Base-by-base conservation (phyloP, 345 rosid species). In the Passiflora organensis region DNA sequence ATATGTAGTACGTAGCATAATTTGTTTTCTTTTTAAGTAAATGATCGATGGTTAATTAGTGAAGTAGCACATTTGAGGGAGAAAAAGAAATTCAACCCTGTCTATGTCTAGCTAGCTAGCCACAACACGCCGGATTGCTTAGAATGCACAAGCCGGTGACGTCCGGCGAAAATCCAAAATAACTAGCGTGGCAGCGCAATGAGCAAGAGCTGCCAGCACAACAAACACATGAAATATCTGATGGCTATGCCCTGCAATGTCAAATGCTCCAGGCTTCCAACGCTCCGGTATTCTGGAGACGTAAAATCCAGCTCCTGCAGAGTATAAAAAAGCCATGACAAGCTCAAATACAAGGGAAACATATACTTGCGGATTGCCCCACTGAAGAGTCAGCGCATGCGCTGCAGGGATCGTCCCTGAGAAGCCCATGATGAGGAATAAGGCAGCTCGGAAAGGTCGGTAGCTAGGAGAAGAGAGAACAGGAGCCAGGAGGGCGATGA, bases 261-360 rank as follows among this genome's bases (percentile, higher is more conserved):
- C 99, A 13, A 94, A 94, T n/a, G 86, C 79, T 0, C 99, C 95
- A 0, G 99, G 99, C 64, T 80, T 85, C 97, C 97, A 93, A 52
- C 84, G 73, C 62, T 89, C 97, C 0, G 97, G 97, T 59, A 93
- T 65, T 51, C 97, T 80, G 39, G 74, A 62, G 6, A 84, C 74
- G 3, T 89, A 86, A 64, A 93, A 76, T 12, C 65, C 82, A 1
- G 81, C 96, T 39, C 99, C 99, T 0, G 67, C 71, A 32, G 80
- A 81, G 22, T 89, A 93, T 42, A 86, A 58, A 58, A 84, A 13
- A 1, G 76, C 97, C 99, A 89, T 86, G 1, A 80, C 76, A 10
- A 93, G 79, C 79, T 93, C 99, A 8, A 78, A 85, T 13, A 70
- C 76, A 0, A 89, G 60, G 2, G 95, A 80, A 0, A 83, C 64